These are phyloP conservation scores for Capsella bursapastoris DNA, from an alignment of 345 rosid species.

Conservation along the genomic window DNA sequence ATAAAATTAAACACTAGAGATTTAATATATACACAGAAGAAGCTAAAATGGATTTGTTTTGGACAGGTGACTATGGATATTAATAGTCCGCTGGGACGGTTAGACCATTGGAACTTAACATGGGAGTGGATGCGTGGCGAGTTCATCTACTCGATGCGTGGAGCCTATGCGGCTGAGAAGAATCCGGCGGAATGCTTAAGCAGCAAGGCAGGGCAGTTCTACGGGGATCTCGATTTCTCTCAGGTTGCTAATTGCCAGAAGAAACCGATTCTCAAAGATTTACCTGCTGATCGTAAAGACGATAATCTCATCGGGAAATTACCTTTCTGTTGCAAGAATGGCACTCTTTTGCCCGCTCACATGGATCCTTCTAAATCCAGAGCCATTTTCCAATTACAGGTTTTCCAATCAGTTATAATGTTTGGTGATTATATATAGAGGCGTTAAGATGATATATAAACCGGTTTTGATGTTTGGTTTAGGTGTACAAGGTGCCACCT, in stretches of 20 bases:
- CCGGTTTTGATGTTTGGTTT: constrained; percentile 39
- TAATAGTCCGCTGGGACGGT: constrained; percentile 68
- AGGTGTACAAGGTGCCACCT: constrained; percentile 82
- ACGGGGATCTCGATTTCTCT: constrained; percentile 70
- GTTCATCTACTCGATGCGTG: constrained; percentile 75
- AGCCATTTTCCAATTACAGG: constrained; percentile 76
- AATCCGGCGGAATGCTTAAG: constrained; percentile 59
- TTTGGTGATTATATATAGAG: not conserved
- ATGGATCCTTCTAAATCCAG: constrained; percentile 68
- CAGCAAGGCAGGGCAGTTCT: constrained; percentile 66
- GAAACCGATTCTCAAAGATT: constrained; percentile 69
- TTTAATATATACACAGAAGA: not conserved
- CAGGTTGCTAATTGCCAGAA: constrained; percentile 67
- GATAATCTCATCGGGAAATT: constrained; percentile 65
- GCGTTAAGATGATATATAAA: constrained; percentile 9
- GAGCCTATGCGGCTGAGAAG: constrained; percentile 65
- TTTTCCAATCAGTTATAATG: constrained; percentile 30
- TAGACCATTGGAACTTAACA: constrained; percentile 91
- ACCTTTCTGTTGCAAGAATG: constrained; percentile 83
- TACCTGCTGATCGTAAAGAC: constrained; percentile 57
- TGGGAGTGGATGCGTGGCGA: constrained; percentile 98
- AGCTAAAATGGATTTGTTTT: not conserved
- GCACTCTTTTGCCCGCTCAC: constrained; percentile 60
- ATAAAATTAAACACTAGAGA: not conserved
- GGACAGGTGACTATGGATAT: constrained; percentile 75